Evolutionary conservation across 2,329 filamentous ascomycete genomes (phyloP), one percentile per base, ranked within the genome.

Genomic region (Reticulascus tulasneorum): DNA sequence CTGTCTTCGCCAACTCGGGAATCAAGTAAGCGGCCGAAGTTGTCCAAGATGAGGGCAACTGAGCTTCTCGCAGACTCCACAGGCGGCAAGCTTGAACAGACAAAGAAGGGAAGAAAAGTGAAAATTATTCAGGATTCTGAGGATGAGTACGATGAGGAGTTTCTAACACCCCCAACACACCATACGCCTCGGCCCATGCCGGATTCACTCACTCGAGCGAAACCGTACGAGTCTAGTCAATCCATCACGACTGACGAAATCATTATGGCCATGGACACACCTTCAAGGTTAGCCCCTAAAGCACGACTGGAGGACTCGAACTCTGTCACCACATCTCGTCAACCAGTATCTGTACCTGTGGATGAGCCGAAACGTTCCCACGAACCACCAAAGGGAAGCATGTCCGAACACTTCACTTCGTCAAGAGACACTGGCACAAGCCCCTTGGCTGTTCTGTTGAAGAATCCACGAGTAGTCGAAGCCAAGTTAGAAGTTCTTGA

Each of bases 81-180:
- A 27, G 7, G 21, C n/a, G 20, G 7, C 9, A 5, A n/a, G 8
- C 23, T 9, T 7, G 20, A 20, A 19, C 16, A 10, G 11, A 15
- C 20, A 28, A 38, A 45, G 32, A 48, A 21, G 29, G 15, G 29
- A 42, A 35, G 23, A 35, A 37, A 26, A 44, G 35, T 23, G 20
- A 56, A 61, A 22, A 53, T 75, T 7, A 69, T 79, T 25, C 63
- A 71, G 33, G 75, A 79, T 46, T 79, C 75, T 0, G 75, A 79
- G 28, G 75, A 78, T 27, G 74, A 78, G 27, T 70, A 69, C 29
- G 75, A 79, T 24, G 74, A 78, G 23, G 73, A 78, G 27, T 70
- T 68, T 26, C 47, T 70, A 6, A 66, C 65, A 6, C 63, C 69
- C 10, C 60, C 56, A 8, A 56, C 55, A 9, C 56, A 53, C 23